Evolutionary conservation across 805 yeast species (phyloP), one percentile per base, ranked within the genome.

Genomic region (Schizosaccharomyces octosporus): DNA sequence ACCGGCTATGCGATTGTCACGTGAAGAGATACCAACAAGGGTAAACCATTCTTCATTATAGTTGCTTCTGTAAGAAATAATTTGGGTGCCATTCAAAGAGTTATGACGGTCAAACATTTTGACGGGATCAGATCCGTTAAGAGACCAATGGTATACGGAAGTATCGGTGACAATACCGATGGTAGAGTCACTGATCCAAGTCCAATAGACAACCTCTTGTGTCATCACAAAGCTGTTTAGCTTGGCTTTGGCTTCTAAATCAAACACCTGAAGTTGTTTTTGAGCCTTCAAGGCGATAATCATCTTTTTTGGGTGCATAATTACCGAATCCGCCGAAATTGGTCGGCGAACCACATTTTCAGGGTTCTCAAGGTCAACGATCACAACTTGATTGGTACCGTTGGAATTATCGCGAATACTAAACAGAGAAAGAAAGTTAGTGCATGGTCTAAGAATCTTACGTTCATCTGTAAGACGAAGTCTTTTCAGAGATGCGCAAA

Each of bases 281-380:
- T 88, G 93, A 55, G 97, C 97, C 70, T 97, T 81, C 66, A 93
- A 80, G 17, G 96, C 87, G 67, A 93, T 88, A 65, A 89, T 87
- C 73, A 84, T 82, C 72, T 84, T 81, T n/a, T 74, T 69, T 42
- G 98, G 97, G 72, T 88, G 94, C 93, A 93, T 83, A 70, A 93
- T 93, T 60, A 97, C 97, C 64, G 88, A 85, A 73, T 93, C 99
- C 57, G 98, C 99, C 62, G 86, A 79, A 95, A 93, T 93, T 72
- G 86, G 85, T 73, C 93, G 90, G 70, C 94, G 82, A 27, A 85
- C 84, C 64, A 89, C 81, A 67, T 81, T 79, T 73, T 86, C 86
- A 75, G 81, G 81, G 70, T 85, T 82, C 65, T 80, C 78, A 69
- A 93, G 77, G 70, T 93, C 94, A 64, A 93, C 81, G 68, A 93